Evolutionary conservation across 345 rosid species (phyloP).

Genomic region (Tarenaya hassleriana): DNA sequence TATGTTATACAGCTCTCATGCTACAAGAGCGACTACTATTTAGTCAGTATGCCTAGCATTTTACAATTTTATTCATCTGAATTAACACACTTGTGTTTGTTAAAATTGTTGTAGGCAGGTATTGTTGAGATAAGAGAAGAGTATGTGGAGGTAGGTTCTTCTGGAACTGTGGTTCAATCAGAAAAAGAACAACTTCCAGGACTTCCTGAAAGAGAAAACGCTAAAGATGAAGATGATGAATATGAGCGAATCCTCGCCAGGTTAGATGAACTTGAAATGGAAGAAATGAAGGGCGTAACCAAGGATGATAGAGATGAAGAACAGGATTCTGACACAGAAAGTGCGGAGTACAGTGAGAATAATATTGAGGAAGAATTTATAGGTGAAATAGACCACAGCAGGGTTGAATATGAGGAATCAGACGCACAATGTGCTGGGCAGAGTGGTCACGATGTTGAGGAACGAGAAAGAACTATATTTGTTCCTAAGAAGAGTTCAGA

Average conservation of each 20-base stretch:
- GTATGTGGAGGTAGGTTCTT: constrained; percentile 37
- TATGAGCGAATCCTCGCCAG: constrained; percentile 63
- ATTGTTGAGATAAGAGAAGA: constrained; percentile 91
- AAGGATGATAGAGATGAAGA: constrained; percentile 24
- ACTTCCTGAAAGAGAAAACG: constrained; percentile 23
- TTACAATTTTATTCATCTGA: background rate
- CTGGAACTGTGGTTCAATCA: constrained; percentile 19
- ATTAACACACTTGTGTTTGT: background rate
- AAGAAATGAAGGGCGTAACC: constrained; percentile 62
- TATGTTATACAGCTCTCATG: constrained; percentile 7
- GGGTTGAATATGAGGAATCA: background rate
- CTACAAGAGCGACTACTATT: background rate
- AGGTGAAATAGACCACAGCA: constrained; percentile 1
- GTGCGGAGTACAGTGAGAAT: constrained; percentile 16
- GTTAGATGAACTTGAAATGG: constrained; percentile 87
- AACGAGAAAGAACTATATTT: constrained; percentile 14
- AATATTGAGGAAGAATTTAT: constrained; percentile 27
- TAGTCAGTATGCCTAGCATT: background rate
- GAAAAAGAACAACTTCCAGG: constrained; percentile 15
- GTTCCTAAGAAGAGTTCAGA: constrained; percentile 17
- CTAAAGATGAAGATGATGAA: constrained; percentile 48
- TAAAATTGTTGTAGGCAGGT: constrained; percentile 49
- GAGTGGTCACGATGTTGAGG: background rate
- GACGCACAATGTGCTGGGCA: background rate
- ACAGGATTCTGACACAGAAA: constrained; percentile 8